Evolutionary conservation across 768 basidiomycete genomes (phyloP), one percentile per base, ranked within the genome.

Genomic region (Daedaleopsis nitida): DNA sequence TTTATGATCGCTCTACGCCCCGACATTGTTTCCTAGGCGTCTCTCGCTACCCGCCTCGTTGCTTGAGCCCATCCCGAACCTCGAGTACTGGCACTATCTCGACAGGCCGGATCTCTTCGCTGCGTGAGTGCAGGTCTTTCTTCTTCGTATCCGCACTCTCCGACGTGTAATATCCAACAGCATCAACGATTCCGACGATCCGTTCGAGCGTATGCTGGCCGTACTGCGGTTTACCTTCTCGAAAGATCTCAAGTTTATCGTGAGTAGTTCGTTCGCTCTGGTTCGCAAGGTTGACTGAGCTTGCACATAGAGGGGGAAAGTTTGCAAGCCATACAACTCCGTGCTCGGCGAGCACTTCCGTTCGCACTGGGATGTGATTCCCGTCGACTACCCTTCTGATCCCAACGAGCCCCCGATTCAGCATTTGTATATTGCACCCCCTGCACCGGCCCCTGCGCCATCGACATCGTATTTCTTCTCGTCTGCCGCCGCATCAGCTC

Each of bases 171-270:
- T 48, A 35, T 42, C 1, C 21, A 1, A 10, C 73, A 97, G 95
- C 42, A 92, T 98, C 69, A 97, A 96, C 67, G 94, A 96, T 70
- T 91, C 89, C 19, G 82, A 87, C 37, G 94, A 96, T 72, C 88
- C 94, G n/a, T 88, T 99, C 65, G 91, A 95, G 66, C 86, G 96
- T 44, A 96, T 98, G 89, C 77, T 98, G n/a, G 89, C 94, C 43
- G 90, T 92, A 5, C 72, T 98, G 44, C 83, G 95, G 43, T 98
- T 94, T 70, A 78, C 87, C 7, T 93, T 96, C 73, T 90, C 92
- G 52, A 97, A 97, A 72, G 94, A 98, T 69, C 87, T 97, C 73
- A 96, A 95, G 77, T 94, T 92, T 70, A 78, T 96, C 52, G 92
- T 92, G 10, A 51, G 7, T 11, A 44, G 45, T 14, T 17, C 9